phyloP scores from a whole-genome alignment of 2,329 filamentous ascomycete species.

The Aspergillus cejpii region DNA sequence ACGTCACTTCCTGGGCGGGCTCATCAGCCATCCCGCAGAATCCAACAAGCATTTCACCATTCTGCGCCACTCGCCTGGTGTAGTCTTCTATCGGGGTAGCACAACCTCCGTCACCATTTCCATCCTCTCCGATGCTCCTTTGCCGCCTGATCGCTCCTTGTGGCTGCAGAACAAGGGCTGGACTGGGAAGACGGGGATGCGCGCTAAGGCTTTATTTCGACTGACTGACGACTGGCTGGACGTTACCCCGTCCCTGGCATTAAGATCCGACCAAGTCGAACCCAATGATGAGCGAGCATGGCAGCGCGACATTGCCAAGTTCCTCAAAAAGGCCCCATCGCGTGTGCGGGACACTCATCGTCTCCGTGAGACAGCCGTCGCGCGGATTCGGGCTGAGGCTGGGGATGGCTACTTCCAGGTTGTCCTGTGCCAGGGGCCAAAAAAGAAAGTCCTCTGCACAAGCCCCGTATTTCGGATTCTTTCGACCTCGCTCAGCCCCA shows the following conservation, averaged over 20 bases:
- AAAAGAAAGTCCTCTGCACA: slow-evolving; percentile 55
- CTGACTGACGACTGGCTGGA: slow-evolving; percentile 58
- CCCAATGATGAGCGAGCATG: slow-evolving; percentile 57
- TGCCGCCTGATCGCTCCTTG: slow-evolving; percentile 54
- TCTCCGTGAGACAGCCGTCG: slow-evolving; percentile 56
- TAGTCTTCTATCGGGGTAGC: slow-evolving; percentile 61
- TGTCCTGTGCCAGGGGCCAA: slow-evolving; percentile 52
- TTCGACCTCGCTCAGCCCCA: slow-evolving; percentile 56
- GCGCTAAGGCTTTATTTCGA: slow-evolving; percentile 56
- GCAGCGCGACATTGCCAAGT: slow-evolving; percentile 61
- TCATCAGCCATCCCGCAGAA: slow-evolving; percentile 57
- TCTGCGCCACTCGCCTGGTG: slow-evolving; percentile 57
- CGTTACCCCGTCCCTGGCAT: slow-evolving; percentile 54
- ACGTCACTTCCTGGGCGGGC: slow-evolving; percentile 58
- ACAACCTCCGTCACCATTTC: slow-evolving; percentile 59
- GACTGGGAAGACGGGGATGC: slow-evolving; percentile 63
- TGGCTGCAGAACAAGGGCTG: slow-evolving; percentile 65
- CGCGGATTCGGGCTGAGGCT: slow-evolving; percentile 58
- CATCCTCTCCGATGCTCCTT: slow-evolving; percentile 53
- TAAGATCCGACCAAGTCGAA: slow-evolving; percentile 46
- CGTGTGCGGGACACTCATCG: slow-evolving; percentile 46
- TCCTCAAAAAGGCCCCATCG: slow-evolving; percentile 49
- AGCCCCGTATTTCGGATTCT: slow-evolving; percentile 65
- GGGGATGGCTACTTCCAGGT: slow-evolving; percentile 64
- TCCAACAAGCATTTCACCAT: slow-evolving; percentile 61